These are phyloP conservation scores for Didymosphaeria variabile DNA, from an alignment of 2,329 filamentous ascomycete genomes.

Conservation along the genomic window DNA sequence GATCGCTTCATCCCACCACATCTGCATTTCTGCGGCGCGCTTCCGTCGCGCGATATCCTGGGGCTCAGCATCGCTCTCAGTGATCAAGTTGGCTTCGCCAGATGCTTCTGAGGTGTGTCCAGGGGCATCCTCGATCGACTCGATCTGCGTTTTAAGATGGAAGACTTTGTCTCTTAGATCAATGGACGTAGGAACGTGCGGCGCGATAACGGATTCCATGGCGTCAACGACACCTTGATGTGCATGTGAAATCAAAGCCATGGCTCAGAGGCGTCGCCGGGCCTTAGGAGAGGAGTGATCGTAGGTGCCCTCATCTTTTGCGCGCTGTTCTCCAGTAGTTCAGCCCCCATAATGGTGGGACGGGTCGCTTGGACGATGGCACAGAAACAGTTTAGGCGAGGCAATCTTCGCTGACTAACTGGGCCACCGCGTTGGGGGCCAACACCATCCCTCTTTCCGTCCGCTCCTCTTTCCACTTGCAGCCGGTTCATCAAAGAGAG, in stretches of 20 bases:
- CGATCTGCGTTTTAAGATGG: conserved; percentile 37
- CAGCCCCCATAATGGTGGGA: conserved; percentile 39
- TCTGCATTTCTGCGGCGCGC: conserved; percentile 37
- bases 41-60: conserved; percentile 29
- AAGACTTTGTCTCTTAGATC: conserved; percentile 30
- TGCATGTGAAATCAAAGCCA: conserved; percentile 22
- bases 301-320: conserved; percentile 26
- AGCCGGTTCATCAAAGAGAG: not conserved
- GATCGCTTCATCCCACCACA: conserved; percentile 46
- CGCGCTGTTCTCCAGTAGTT: conserved; percentile 22
- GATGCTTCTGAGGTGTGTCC: conserved; percentile 1
- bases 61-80: conserved; percentile 13
- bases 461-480: conserved; percentile 15
- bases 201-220: conserved; percentile 27
- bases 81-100: conserved; percentile 12
- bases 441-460: conserved; percentile 13
- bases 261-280: conserved; percentile 20
- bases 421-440: conserved; percentile 29
- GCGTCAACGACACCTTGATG: conserved; percentile 22
- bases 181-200: conserved; percentile 23
- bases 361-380: conserved; percentile 18
- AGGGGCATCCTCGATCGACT: conserved; percentile 29
- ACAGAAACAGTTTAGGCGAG: conserved; percentile 19
- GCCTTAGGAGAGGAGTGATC: conserved; percentile 23
- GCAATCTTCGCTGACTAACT: conserved; percentile 26